Conservation (phyloP, 108 stramenopile genomes). For the Nitzschia sp. region DNA sequence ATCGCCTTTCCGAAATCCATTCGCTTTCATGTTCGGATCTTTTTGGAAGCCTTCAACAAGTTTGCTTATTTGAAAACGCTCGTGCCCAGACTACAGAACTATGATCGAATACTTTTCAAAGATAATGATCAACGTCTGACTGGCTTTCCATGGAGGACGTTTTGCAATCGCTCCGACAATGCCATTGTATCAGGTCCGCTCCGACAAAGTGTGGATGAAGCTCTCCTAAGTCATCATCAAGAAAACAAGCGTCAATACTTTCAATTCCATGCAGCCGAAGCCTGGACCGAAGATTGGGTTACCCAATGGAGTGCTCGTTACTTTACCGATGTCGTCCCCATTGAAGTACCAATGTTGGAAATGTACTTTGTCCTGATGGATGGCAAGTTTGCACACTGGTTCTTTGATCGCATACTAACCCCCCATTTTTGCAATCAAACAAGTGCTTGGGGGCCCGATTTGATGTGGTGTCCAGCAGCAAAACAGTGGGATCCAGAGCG, state of each 20-base stretch:
- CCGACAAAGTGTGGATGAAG: constrained; percentile 13
- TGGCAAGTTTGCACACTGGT: constrained; percentile 20
- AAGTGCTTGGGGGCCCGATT: constrained; percentile 15
- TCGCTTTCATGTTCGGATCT: neutral
- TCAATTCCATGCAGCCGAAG: constrained; percentile 5
- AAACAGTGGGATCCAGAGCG: constrained; percentile 9
- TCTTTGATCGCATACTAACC: constrained; percentile 19
- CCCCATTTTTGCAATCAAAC: constrained; percentile 1
- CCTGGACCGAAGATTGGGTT: constrained; percentile 15
- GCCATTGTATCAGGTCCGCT: constrained; percentile 7
- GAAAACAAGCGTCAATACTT: constrained; percentile 3
- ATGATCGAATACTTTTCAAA: constrained; percentile 9
- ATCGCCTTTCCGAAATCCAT: neutral
- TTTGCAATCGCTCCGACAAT: constrained; percentile 2
- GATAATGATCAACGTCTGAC: constrained; percentile 16
- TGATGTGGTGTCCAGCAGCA: constrained; percentile 25
- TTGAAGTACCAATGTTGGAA: constrained; percentile 24
- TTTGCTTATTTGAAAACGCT: neutral
- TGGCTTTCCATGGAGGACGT: constrained; percentile 16
- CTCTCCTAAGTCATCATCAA: neutral
- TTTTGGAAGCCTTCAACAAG: constrained; percentile 10
- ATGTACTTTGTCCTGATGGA: constrained; percentile 34
- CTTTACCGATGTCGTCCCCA: constrained; percentile 10
- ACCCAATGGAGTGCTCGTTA: constrained; percentile 7
- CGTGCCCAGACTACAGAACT: neutral